Evolutionary conservation across 192 early-diverging fungal species (phyloP), one percentile per base, ranked within the genome.

Genomic region (Coemansia sp.): DNA sequence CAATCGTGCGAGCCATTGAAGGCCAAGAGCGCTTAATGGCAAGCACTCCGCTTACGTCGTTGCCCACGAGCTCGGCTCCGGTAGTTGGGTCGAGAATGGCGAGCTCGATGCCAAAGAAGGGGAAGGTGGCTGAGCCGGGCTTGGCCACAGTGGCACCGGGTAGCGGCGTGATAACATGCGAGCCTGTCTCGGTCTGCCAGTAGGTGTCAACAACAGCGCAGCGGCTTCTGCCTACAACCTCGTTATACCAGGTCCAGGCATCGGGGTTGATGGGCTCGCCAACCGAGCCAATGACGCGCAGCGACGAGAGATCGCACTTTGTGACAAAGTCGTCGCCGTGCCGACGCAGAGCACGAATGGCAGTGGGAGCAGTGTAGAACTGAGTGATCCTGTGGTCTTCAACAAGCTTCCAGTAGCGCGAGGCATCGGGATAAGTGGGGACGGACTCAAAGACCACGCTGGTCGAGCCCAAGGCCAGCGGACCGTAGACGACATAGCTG

Each of bases 241-340:
- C 86, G 85, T 94, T 85, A 84, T 98, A 98, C 96, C 96, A 98
- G 66, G 88, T 83, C 96, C 96, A 98, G 18, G 96, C 95, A 67
- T 97, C 94, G 40, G 95, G 93, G 76, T 97, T 95, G 82, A 98
- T 98, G 55, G 96, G 96, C 79, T 98, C 96, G 59, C 96, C 96
- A 11, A 98, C 96, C 16, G 93, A 91, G 43, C 95, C 96, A 31
- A 98, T 88, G 34, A 97, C 89, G 64, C 94, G 89, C 58, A 98
- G 87, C 16, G 88, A 86, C 31, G 87, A 88, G 56, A 98, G 84
- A 48, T 93, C 89, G 83, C 91, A 90, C 34, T 85, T 83, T 55
- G 86, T 85, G 28, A 98, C 87, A 79, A 83, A 85, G 7, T 88
- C 75, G 59, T 94, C 87, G 69, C 95, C 95, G 21, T 93, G 76